These are phyloP conservation scores for Chalciporus sp. DNA, from an alignment of 1,284 basidiomycete species.

Conservation along the genomic window DNA sequence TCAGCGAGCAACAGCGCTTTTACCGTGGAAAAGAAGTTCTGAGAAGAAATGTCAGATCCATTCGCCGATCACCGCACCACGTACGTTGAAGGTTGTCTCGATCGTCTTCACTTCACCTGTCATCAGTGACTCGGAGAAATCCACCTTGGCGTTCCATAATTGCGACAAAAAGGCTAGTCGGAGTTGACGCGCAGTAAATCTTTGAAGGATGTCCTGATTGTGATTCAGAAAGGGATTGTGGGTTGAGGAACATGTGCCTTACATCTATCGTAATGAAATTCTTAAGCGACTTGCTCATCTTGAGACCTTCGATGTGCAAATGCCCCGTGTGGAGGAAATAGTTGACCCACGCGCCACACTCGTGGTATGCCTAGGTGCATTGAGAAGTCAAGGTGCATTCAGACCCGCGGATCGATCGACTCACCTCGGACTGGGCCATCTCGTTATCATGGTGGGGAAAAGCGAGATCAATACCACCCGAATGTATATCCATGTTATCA, in stretches of 20 bases:
- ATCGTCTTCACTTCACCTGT: conserved; percentile 87
- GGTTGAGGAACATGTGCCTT: conserved; percentile 33
- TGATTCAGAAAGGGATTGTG: conserved; percentile 8
- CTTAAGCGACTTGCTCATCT: conserved; percentile 99
- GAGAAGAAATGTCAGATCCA: conserved; percentile 15
- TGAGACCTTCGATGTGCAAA: conserved; percentile 96
- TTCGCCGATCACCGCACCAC: conserved; percentile 21
- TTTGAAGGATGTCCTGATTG: conserved; percentile 83
- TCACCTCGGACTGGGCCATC: conserved; percentile 94
- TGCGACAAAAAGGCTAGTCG: conserved; percentile 94
- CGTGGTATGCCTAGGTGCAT: conserved; percentile 79
- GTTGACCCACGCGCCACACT: conserved; percentile 95
- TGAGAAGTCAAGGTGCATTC: conserved; percentile 11
- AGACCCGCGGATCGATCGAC: conserved; percentile 17
- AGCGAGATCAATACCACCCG: conserved; percentile 94
- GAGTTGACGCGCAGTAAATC: conserved; percentile 86
- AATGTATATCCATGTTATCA: conserved; percentile 96
- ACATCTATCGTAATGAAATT: conserved; percentile 99
- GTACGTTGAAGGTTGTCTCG: conserved; percentile 87
- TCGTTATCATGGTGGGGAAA: conserved; percentile 99
- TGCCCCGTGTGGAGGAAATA: conserved; percentile 99
- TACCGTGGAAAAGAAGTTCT: conserved; percentile 95
- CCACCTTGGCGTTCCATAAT: conserved; percentile 90
- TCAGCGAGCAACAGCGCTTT: conserved; percentile 75
- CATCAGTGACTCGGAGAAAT: conserved; percentile 92